Evolutionary conservation across 331 rosid species (phyloP), one percentile per base, ranked within the genome.

Genomic region (Quercus phellos): DNA sequence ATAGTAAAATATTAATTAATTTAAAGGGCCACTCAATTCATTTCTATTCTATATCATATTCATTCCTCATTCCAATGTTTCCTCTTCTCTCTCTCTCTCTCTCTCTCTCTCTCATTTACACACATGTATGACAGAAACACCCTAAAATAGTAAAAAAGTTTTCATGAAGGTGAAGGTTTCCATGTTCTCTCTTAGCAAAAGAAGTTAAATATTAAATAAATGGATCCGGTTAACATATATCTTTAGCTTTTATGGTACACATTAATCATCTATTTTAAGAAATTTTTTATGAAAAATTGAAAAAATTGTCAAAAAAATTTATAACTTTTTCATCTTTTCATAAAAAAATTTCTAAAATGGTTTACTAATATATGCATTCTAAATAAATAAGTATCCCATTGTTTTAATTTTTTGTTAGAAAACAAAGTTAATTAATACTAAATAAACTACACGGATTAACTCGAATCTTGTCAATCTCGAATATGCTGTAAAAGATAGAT

Each of bases 31-130:
- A 38, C 54, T 72, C 74, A 75, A 77, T 85, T 79, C 55, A 34
- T 60, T 32, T 51, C 70, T 50, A 8, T 70, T 38, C 46, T 38
- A 38, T 38, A 38, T 38, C 46, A 38, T 38, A 38, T 38, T 9
- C 75, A 79, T 84, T 80, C 90, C 93, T 89, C 93, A 88, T 89
- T 91, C 92, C 93, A 72, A 91, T 55, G 91, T 66, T 2, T 2
- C 16, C 4, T 12, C 53, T 8, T 7, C 13, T 38, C 16, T 26
- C 13, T 34, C 24, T n/a, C 19, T 6, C 21, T 75, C 46, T 59
- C 13, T 75, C 22, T 59, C 43, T 54, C 46, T 3, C 27, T 7
- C 29, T 2, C 26, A 1, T 7, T 1, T 17, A 59, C 21, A 12
- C 68, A 4, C 7, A 64, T 22, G 22, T 56, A 76, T 30, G 3